Percentiles rank a stretch among this genome's conserved stretches.
phyloP scores from a whole-genome alignment of 2,329 filamentous ascomycete species.

The Aspergillus sp. region DNA sequence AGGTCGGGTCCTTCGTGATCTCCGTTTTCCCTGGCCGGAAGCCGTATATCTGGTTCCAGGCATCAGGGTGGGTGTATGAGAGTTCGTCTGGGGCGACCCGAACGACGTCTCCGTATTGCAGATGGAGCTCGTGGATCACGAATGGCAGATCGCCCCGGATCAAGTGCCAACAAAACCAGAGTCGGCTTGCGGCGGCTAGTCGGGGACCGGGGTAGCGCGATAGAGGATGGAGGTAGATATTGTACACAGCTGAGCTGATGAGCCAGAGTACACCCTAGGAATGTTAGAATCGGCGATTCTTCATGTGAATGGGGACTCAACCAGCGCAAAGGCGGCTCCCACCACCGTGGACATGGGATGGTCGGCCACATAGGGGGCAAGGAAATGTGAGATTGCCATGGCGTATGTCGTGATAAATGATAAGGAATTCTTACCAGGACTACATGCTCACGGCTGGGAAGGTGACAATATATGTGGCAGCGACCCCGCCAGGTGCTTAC shows the following conservation, averaged over 20 bases:
- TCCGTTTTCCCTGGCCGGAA: not conserved
- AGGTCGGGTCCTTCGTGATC: constrained; percentile 7
- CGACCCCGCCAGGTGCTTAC: too few species aligned
- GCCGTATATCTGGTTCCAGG: constrained; percentile 29
- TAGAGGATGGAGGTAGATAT: constrained; percentile 6
- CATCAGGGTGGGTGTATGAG: constrained; percentile 23
- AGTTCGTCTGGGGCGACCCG: constrained; percentile 34
- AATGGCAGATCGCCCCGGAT: constrained; percentile 3
- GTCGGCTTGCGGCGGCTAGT: constrained; percentile 5
- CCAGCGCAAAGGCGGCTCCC: too few species aligned
- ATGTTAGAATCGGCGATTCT: too few species aligned
- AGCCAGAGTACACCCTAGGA: not conserved
- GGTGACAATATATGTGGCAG: too few species aligned
- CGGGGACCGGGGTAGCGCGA: constrained; percentile 11
- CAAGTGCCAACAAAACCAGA: constrained; percentile 5
- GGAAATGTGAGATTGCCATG: too few species aligned
- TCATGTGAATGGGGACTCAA: not conserved
- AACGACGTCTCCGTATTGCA: constrained; percentile 33
- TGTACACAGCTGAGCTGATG: not conserved
- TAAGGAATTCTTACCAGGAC: too few species aligned
- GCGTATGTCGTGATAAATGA: too few species aligned
- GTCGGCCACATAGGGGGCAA: too few species aligned
- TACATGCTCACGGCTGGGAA: too few species aligned
- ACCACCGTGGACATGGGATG: too few species aligned
- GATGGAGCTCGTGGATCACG: constrained; percentile 24